Evolutionary conservation across 2,329 filamentous ascomycete genomes (phyloP).

Genomic region (Hirsutella rhossiliensis): DNA sequence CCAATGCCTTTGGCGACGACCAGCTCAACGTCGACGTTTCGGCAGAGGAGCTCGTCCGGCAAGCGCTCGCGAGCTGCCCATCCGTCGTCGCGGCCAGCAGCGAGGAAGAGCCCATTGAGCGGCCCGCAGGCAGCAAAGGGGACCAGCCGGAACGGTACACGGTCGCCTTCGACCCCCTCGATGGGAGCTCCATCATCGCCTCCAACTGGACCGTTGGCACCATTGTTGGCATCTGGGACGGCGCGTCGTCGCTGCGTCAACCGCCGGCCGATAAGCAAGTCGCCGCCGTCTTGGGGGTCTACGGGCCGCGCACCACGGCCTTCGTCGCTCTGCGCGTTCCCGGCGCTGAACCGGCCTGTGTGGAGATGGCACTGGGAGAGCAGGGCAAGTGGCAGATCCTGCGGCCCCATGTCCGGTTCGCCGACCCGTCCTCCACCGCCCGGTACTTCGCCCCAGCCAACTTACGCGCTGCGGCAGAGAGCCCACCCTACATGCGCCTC

Average conservation of each 20-base stretch:
- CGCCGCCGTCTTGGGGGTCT: slow-evolving; percentile 38
- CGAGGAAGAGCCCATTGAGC: slow-evolving; percentile 48
- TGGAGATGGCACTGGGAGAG: slow-evolving; percentile 36
- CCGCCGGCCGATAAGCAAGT: slow-evolving; percentile 28
- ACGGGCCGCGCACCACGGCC: slow-evolving; percentile 42
- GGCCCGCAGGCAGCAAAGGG: slow-evolving; percentile 10
- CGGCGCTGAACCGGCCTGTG: slow-evolving; percentile 24
- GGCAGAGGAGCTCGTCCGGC: slow-evolving; percentile 35
- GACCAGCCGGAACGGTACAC: slow-evolving; percentile 35
- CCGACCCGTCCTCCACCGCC: slow-evolving; percentile 27
- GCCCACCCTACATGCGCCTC: slow-evolving; percentile 33
- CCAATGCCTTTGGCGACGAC: slow-evolving; percentile 47
- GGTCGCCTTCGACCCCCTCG: slow-evolving; percentile 50
- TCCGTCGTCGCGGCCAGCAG: slow-evolving; percentile 40
- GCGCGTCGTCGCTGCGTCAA: slow-evolving; percentile 28
- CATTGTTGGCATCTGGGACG: slow-evolving; percentile 49
- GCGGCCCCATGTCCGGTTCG: slow-evolving; percentile 25
- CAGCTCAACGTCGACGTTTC: slow-evolving; percentile 46
- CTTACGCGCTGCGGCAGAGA: slow-evolving; percentile 41
- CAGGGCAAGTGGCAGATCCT: slow-evolving; percentile 24
- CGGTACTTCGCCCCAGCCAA: slow-evolving; percentile 53
- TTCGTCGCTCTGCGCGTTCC: slow-evolving; percentile 40
- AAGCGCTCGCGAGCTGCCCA: slow-evolving; percentile 28
- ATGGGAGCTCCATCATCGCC: slow-evolving; percentile 48
- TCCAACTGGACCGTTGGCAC: slow-evolving; percentile 47